Percentiles rank a stretch among this genome's conserved stretches.
phyloP scores from a whole-genome alignment of 2,329 filamentous ascomycete species.

The Kalmusia sp. region DNA sequence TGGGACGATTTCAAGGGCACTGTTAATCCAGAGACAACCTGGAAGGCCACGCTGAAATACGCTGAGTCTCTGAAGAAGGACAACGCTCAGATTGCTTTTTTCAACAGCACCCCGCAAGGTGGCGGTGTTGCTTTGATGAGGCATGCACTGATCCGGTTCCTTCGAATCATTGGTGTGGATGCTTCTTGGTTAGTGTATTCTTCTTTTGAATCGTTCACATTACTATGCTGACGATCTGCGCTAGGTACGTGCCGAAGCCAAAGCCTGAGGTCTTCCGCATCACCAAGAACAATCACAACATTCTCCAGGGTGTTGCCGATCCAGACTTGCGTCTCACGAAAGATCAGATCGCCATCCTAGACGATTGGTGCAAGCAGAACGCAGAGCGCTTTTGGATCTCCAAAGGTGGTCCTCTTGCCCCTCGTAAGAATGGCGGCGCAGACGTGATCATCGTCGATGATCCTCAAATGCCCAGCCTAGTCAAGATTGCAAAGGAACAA shows the following conservation, averaged over 20 bases:
- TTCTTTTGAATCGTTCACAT: too few relatives aligned
- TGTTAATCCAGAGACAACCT: constrained; percentile 65
- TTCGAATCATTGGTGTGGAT: constrained; percentile 70
- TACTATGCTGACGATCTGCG: constrained; percentile 11
- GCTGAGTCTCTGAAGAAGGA: constrained; percentile 67
- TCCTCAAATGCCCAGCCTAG: constrained; percentile 82
- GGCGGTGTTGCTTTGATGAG: constrained; percentile 84
- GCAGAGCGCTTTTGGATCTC: constrained; percentile 77
- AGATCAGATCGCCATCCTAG: constrained; percentile 68
- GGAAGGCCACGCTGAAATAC: constrained; percentile 69
- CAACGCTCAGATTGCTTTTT: constrained; percentile 76
- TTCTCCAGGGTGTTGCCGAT: constrained; percentile 78
- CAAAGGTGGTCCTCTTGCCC: constrained; percentile 69
- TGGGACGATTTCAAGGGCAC: constrained; percentile 66
- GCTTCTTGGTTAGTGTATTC: constrained; percentile 77
- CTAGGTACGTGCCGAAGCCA: constrained; percentile 76
- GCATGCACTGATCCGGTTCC: constrained; percentile 77
- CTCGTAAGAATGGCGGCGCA: constrained; percentile 73
- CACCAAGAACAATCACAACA: constrained; percentile 89
- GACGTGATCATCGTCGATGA: constrained; percentile 82
- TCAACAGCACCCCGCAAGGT: constrained; percentile 82
- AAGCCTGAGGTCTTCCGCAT: constrained; percentile 80
- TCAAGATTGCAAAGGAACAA: constrained; percentile 73
- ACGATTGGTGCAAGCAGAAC: constrained; percentile 76
- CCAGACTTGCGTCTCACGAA: constrained; percentile 69